Evolutionary conservation across 768 basidiomycete genomes (phyloP).

Genomic region (Boletus bicolor): DNA sequence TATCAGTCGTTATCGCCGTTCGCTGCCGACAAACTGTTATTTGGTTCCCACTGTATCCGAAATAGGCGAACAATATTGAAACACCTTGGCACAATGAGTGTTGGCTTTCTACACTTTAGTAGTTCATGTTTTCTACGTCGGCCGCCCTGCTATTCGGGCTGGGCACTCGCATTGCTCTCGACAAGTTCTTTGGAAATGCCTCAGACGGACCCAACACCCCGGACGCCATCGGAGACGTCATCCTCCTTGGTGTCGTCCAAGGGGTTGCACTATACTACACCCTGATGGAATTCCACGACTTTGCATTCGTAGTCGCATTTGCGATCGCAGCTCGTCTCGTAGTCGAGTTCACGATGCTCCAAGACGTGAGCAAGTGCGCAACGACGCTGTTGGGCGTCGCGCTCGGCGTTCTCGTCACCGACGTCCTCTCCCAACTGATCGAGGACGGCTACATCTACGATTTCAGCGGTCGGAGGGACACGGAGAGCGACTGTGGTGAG

Average conservation of each 20-base stretch:
- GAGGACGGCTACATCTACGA: constrained; percentile 43
- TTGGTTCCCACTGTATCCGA: constrained; percentile 19
- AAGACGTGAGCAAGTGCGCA: constrained; percentile 53
- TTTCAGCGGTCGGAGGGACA: constrained; percentile 19
- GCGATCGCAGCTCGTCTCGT: constrained; percentile 60
- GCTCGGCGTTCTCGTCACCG: constrained; percentile 67
- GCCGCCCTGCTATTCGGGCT: constrained; percentile 72
- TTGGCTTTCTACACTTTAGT: constrained; percentile 21
- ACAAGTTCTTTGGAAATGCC: constrained; percentile 47
- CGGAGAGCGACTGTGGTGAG: constrained; percentile 20
- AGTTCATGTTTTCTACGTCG: constrained; percentile 50
- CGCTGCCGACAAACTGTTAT: constrained; percentile 1
- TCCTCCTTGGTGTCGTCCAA: constrained; percentile 72
- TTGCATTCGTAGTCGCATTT: constrained; percentile 55
- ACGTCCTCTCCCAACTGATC: constrained; percentile 64
- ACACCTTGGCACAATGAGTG: constrained; percentile 5
- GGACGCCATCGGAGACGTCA: constrained; percentile 49
- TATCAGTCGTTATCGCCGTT: background rate
- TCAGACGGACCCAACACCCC: constrained; percentile 30
- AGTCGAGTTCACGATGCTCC: constrained; percentile 54
- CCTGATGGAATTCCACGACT: constrained; percentile 49
- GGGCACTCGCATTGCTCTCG: constrained; percentile 67
- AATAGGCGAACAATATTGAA: constrained; percentile 21
- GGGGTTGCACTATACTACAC: constrained; percentile 72
- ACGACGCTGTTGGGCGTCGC: constrained; percentile 64